A percentile compares a stretch with the other conserved stretches of the same genome.
These are phyloP conservation scores for Cryptococcus amylolentus DNA, from an alignment of 1,284 basidiomycete species.

Conservation along the genomic window DNA sequence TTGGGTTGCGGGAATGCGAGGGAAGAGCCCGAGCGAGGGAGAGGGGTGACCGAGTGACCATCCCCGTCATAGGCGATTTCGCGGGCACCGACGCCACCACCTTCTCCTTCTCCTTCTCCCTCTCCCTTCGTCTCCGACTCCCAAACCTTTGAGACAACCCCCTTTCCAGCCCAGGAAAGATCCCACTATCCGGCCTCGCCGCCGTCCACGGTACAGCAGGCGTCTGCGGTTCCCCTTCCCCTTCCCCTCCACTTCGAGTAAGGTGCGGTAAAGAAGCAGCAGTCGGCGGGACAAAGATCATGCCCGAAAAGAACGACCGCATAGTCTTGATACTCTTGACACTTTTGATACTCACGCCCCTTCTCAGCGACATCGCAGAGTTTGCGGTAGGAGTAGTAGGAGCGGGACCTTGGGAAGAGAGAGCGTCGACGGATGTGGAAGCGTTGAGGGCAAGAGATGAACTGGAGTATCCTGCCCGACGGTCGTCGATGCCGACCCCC, in stretches of 20 bases:
- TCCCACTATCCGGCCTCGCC: slow-evolving; percentile 32
- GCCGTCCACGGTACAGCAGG: slow-evolving; percentile 17
- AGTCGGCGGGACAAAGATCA: slow-evolving; percentile 14
- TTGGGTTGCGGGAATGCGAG: neutral
- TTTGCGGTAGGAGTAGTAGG: neutral
- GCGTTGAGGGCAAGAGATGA: neutral
- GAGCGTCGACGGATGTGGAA: neutral
- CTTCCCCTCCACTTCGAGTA: neutral
- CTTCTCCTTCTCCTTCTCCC: neutral
- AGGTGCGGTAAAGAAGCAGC: neutral
- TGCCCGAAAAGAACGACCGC: slow-evolving; percentile 33
- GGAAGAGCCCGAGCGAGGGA: neutral
- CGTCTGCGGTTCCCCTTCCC: slow-evolving; percentile 7
- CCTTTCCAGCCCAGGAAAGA: slow-evolving; percentile 19
- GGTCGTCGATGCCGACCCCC: no score
- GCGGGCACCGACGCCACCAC: no score
- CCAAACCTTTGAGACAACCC: slow-evolving; percentile 1
- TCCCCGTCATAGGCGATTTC: neutral
- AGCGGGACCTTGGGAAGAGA: neutral
- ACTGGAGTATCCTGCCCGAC: neutral
- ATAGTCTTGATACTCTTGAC: slow-evolving; percentile 30
- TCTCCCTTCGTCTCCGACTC: neutral
- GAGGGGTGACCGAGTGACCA: neutral
- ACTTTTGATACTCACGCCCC: slow-evolving; percentile 22
- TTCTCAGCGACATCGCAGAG: slow-evolving; percentile 8